Conservation (phyloP, 2,329 filamentous ascomycete genomes). For the Colletotrichum plurivorum region DNA sequence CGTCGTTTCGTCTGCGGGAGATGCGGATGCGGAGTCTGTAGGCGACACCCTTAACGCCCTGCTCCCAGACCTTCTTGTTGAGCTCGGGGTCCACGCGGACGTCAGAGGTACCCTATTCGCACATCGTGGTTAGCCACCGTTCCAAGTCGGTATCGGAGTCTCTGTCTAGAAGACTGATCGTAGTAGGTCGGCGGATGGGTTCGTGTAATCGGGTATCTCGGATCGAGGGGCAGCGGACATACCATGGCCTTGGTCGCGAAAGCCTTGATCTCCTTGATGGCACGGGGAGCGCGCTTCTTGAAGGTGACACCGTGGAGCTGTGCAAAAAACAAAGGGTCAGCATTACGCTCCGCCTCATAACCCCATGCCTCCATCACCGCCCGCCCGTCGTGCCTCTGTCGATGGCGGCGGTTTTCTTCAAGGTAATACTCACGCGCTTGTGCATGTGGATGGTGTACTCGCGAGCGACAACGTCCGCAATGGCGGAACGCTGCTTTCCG, state of each 20-base stretch:
- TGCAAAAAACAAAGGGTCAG: slow-evolving; percentile 50
- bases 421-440: slow-evolving; percentile 74
- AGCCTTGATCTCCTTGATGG: slow-evolving; percentile 99
- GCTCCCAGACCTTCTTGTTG: slow-evolving; percentile 99
- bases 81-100: slow-evolving; percentile 98
- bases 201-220: neutral
- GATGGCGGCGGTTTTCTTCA: slow-evolving; percentile 41
- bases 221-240: slow-evolving; percentile 60
- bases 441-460: slow-evolving; percentile 99
- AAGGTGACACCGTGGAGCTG: slow-evolving; percentile 97
- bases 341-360: slow-evolving; percentile 24
- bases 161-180: neutral
- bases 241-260: slow-evolving; percentile 98
- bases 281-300: slow-evolving; percentile 99
- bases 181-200: neutral
- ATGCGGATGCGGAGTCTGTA: slow-evolving; percentile 98
- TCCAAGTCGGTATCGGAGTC: neutral
- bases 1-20: slow-evolving; percentile 99
- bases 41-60: slow-evolving; percentile 98
- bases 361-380: slow-evolving; percentile 4
- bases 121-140: slow-evolving; percentile 42
- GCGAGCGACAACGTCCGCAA: slow-evolving; percentile 98
- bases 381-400: slow-evolving; percentile 6
- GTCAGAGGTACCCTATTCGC: slow-evolving; percentile 88
- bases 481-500: slow-evolving; percentile 89